Evolutionary conservation across 441 rosid species (phyloP).

Genomic region (Breynia disticha): DNA sequence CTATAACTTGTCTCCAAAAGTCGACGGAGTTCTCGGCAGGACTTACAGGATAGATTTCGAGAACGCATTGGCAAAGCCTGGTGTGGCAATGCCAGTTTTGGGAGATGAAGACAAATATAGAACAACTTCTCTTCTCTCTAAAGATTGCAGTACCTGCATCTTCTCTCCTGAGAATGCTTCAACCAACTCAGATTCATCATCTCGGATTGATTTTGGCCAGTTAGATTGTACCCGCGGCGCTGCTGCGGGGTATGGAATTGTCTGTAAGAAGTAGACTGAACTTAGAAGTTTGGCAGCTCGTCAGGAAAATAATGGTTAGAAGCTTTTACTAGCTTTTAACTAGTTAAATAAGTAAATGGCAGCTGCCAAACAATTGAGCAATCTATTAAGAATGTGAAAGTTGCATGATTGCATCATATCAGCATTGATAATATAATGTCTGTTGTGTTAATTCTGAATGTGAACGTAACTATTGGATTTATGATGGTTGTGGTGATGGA

Average conservation of each 20-base stretch:
- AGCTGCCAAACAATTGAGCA: no score
- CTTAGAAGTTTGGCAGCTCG: neutral
- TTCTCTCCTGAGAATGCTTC: slow-evolving; percentile 22
- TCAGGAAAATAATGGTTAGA: no score
- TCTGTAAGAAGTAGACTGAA: slow-evolving; percentile 33
- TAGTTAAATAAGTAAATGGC: no score
- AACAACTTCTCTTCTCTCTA: slow-evolving; percentile 41
- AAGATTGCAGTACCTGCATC: slow-evolving; percentile 41
- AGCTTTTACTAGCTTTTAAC: no score
- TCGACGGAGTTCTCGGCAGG: slow-evolving; percentile 64
- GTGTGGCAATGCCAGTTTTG: slow-evolving; percentile 63
- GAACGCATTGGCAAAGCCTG: slow-evolving; percentile 57
- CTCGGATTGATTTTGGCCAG: slow-evolving; percentile 20
- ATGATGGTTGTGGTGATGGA: no score
- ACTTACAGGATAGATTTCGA: slow-evolving; percentile 60
- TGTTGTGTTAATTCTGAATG: no score
- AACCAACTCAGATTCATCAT: neutral
- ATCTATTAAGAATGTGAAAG: no score
- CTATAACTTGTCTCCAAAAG: slow-evolving; percentile 44
- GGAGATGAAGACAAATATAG: slow-evolving; percentile 60
- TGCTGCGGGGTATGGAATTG: slow-evolving; percentile 44
- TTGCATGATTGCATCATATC: no score
- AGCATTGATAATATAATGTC: no score
- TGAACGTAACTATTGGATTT: no score
- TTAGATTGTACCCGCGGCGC: slow-evolving; percentile 43